Percentiles rank a stretch among this genome's conserved stretches.
These are phyloP conservation scores for Aureobasidium leucospermi DNA, from an alignment of 2,329 filamentous ascomycete species.

Conservation along the genomic window DNA sequence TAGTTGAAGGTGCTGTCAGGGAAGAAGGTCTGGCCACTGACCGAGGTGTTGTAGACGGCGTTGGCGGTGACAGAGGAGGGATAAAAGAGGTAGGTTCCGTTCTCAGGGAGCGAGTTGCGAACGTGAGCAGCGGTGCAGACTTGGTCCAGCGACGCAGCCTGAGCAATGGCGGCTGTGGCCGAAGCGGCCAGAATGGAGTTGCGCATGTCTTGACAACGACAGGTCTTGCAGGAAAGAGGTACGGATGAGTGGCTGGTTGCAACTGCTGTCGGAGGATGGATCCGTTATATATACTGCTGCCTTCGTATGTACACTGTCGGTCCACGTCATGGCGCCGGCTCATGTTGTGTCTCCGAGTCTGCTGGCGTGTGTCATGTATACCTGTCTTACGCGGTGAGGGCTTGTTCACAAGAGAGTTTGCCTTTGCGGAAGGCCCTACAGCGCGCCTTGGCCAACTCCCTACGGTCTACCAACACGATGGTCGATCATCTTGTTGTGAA, in stretches of 20 bases:
- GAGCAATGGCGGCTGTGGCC: neutral
- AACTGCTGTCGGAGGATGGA: no score
- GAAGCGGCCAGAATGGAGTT: neutral
- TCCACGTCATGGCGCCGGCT: neutral
- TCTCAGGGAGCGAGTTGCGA: constrained; percentile 10
- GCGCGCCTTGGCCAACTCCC: no score
- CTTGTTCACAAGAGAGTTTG: neutral
- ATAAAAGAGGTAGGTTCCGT: constrained; percentile 31
- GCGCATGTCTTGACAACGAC: neutral
- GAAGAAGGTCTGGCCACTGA: constrained; percentile 24
- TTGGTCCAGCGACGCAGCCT: constrained; percentile 12
- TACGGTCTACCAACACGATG: no score
- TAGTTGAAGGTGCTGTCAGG: constrained; percentile 25
- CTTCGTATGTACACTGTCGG: no score
- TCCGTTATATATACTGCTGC: no score
- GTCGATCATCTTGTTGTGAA: no score
- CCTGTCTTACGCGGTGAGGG: neutral
- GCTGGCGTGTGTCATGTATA: neutral
- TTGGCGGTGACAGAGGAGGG: constrained; percentile 31
- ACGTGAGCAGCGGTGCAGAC: constrained; percentile 17
- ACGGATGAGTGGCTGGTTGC: no score
- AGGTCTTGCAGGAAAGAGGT: neutral
- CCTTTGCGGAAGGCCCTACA: no score
- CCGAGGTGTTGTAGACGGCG: constrained; percentile 28
- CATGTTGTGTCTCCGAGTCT: no score